Evolutionary conservation across 1,139 yeast species (phyloP), one percentile per base, ranked within the genome.

Genomic region (Lodderomyces elongisporus): DNA sequence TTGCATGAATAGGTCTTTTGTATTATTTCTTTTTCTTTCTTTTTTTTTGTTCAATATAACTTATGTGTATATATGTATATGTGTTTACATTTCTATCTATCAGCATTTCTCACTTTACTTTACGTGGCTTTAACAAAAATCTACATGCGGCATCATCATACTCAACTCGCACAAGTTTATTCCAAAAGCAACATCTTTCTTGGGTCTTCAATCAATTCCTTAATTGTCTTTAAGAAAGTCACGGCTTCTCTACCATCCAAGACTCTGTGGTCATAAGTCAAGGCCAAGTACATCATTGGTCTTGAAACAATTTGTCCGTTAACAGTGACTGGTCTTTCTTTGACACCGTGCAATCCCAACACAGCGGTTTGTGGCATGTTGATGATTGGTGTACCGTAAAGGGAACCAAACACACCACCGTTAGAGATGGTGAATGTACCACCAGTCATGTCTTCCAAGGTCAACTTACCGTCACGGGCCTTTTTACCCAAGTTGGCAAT

Each of bases 271-370:
- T 91, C 99, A 62, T 91, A 91, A 40, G 98, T 91, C 64, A 91
- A 80, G 37, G 99, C 99, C 58, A 93, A 70, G 77, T 91, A 93
- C 98, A 93, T 93, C 98, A 91, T 91, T 62, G 99, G 99, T 73
- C 97, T 85, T 28, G 93, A 77, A 49, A 85, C 98, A 50, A 91
- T 77, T 73, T 91, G 91, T 37, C 98, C 98, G 49, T 91, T 82
- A 41, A 91, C 89, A 41, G 93, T 93, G 40, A 91, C 96, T 34
- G 98, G 94, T 73, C 98, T 88, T 64, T 91, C 91, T 73, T 91
- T 93, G 52, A 85, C 85, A 62, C 97, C 97, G 56, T 91, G 99
- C 58, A 91, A 77, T 52, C 99, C 99, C 51, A 91, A 77, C 29
- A 91, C 98, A 31, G 97, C 97, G 39, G 96, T 85, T 72, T 91